Evolutionary conservation across 2,329 filamentous ascomycete species (phyloP).

Genomic region (Aspergillus puulaauensis): DNA sequence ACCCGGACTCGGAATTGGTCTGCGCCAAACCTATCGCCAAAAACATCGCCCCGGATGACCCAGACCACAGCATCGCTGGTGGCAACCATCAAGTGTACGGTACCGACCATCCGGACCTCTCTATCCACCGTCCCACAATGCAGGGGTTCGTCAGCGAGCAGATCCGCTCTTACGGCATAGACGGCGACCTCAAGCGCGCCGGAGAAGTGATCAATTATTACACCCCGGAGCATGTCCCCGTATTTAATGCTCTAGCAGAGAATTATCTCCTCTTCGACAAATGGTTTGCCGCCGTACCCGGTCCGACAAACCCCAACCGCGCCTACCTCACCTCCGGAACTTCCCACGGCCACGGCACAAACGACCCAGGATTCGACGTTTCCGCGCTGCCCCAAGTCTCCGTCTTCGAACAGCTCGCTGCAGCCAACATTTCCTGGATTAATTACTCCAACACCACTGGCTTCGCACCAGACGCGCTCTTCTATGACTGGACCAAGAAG

Average conservation of each 20-base stretch:
- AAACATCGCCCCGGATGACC: conserved; percentile 43
- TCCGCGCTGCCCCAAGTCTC: conserved; percentile 36
- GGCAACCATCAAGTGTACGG: conserved; percentile 45
- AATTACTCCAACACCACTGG: conserved; percentile 49
- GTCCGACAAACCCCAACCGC: conserved; percentile 42
- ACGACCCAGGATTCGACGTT: conserved; percentile 33
- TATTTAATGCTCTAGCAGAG: conserved; percentile 42
- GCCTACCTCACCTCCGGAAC: conserved; percentile 42
- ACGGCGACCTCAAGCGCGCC: conserved; percentile 35
- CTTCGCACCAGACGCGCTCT: conserved; percentile 44
- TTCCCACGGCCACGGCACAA: conserved; percentile 33
- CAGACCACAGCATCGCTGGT: conserved; percentile 45
- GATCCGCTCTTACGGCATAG: conserved; percentile 33
- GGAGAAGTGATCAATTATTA: conserved; percentile 48
- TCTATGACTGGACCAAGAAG: conserved; percentile 35
- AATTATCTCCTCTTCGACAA: conserved; percentile 48
- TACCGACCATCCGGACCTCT: conserved; percentile 35
- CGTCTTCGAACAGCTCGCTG: conserved; percentile 39
- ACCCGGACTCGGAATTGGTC: conserved; percentile 27
- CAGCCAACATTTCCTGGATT: conserved; percentile 39
- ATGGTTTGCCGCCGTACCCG: conserved; percentile 40
- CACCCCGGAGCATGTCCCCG: conserved; percentile 41
- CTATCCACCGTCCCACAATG: conserved; percentile 30
- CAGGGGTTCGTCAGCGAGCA: conserved; percentile 47
- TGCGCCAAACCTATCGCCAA: conserved; percentile 39